Conservation (phyloP, 2,329 filamentous ascomycete species). For the Dendrostoma leiphaemia region DNA sequence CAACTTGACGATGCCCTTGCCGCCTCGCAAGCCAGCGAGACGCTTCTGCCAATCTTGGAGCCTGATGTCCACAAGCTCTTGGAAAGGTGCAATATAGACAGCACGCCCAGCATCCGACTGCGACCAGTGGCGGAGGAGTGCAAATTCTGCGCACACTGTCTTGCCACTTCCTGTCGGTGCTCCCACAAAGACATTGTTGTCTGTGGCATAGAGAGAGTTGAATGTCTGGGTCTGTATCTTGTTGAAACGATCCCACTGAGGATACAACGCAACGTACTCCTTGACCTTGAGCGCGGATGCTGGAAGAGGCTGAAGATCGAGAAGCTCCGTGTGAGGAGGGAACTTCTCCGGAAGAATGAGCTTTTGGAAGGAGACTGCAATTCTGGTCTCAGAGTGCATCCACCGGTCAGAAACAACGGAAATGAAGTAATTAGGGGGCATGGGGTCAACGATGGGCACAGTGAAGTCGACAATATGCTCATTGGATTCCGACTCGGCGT, state of each 20-base stretch:
- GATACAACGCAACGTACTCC: slow-evolving; percentile 79
- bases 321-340: slow-evolving; percentile 84
- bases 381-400: slow-evolving; percentile 96
- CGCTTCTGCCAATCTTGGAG: slow-evolving; percentile 83
- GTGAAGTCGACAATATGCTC: slow-evolving; percentile 97
- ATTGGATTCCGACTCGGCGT: slow-evolving; percentile 79
- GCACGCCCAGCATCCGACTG: slow-evolving; percentile 70
- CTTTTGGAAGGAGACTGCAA: slow-evolving; percentile 93
- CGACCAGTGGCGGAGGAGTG: slow-evolving; percentile 84
- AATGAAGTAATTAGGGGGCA: slow-evolving; percentile 99
- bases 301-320: slow-evolving; percentile 89
- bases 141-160: slow-evolving; percentile 94
- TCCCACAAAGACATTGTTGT: slow-evolving; percentile 91
- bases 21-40: slow-evolving; percentile 68
- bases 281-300: slow-evolving; percentile 84
- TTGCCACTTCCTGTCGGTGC: slow-evolving; percentile 95
- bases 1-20: slow-evolving; percentile 88
- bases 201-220: slow-evolving; percentile 84
- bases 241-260: slow-evolving; percentile 86
- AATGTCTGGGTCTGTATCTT: slow-evolving; percentile 97
- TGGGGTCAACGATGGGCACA: slow-evolving; percentile 92
- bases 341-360: slow-evolving; percentile 93
- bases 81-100: slow-evolving; percentile 92
- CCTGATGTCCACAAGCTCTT: slow-evolving; percentile 83
- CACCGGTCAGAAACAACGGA: slow-evolving; percentile 91